Evolutionary conservation across 768 basidiomycete species (phyloP).

Genomic region (Sporobolomyces pararoseus): DNA sequence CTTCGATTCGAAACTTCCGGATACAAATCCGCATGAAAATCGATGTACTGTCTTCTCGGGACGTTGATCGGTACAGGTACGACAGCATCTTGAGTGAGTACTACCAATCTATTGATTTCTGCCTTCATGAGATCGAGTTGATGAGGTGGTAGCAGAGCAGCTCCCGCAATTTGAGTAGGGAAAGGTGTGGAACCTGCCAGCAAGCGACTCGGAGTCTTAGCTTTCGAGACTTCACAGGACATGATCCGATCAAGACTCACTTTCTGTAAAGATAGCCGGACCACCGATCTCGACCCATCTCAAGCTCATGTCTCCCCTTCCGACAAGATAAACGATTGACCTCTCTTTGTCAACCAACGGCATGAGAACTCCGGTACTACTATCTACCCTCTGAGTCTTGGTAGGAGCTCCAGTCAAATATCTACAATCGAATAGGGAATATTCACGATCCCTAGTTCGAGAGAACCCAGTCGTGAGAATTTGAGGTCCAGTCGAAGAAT

Average conservation of each 20-base stretch:
- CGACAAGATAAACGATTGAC: slow-evolving; percentile 48
- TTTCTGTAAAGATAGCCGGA: slow-evolving; percentile 46
- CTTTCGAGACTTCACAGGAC: background rate
- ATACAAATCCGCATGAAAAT: slow-evolving; percentile 50
- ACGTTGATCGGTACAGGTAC: slow-evolving; percentile 48
- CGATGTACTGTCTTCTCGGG: slow-evolving; percentile 49
- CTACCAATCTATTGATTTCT: slow-evolving; percentile 48
- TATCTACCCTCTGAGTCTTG: slow-evolving; percentile 47
- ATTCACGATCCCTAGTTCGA: slow-evolving; percentile 48
- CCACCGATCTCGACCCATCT: slow-evolving; percentile 48
- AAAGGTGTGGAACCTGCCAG: slow-evolving; percentile 38
- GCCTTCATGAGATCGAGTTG: slow-evolving; percentile 49
- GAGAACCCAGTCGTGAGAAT: slow-evolving; percentile 34
- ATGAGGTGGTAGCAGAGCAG: slow-evolving; percentile 45
- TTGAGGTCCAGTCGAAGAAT: slow-evolving; percentile 1
- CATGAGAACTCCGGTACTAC: slow-evolving; percentile 46
- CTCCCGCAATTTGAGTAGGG: slow-evolving; percentile 42
- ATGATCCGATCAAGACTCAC: background rate
- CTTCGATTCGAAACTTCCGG: slow-evolving; percentile 41
- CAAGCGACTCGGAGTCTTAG: background rate
- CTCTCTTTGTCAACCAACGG: slow-evolving; percentile 48
- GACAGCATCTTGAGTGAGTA: slow-evolving; percentile 47
- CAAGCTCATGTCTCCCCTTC: slow-evolving; percentile 49
- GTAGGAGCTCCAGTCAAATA: slow-evolving; percentile 26
- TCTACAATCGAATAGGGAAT: slow-evolving; percentile 44